These are phyloP conservation scores for Pythium sukuiense DNA, from an alignment of 352 stramenopile species.

Conservation along the genomic window DNA sequence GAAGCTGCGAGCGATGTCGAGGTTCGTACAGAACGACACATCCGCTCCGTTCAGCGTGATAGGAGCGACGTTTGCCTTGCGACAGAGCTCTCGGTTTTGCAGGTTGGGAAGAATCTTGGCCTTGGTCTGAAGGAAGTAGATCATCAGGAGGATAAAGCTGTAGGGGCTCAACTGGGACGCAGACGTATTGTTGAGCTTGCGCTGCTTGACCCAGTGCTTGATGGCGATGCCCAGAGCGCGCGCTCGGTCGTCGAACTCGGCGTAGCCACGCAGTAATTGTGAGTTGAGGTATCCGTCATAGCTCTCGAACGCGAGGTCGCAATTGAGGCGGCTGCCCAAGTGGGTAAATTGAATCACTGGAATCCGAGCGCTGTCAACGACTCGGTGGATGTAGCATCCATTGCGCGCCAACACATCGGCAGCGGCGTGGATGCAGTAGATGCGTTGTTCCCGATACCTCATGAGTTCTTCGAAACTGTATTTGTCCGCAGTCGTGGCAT, in stretches of 20 bases:
- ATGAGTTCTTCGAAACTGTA: too few relatives aligned
- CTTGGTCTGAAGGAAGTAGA: slow-evolving; percentile 95
- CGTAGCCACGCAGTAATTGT: slow-evolving; percentile 75
- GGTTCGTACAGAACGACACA: slow-evolving; percentile 71
- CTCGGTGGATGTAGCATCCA: too few relatives aligned
- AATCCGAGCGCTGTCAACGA: slow-evolving; percentile 55
- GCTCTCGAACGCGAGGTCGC: slow-evolving; percentile 85
- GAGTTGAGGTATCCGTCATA: slow-evolving; percentile 80
- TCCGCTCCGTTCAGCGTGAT: slow-evolving; percentile 55
- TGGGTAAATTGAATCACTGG: slow-evolving; percentile 83
- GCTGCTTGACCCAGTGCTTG: slow-evolving; percentile 97
- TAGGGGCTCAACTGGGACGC: slow-evolving; percentile 97
- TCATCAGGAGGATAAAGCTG: slow-evolving; percentile 96
- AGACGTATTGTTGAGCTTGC: slow-evolving; percentile 95
- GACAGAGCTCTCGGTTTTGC: slow-evolving; percentile 72
- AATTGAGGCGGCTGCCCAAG: slow-evolving; percentile 51
- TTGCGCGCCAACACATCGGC: too few relatives aligned
- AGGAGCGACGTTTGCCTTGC: slow-evolving; percentile 31
- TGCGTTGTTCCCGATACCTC: too few relatives aligned
- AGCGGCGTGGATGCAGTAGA: too few relatives aligned
- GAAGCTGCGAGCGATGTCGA: slow-evolving; percentile 37
- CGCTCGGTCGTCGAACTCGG: slow-evolving; percentile 64
- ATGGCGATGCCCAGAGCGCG: slow-evolving; percentile 93
- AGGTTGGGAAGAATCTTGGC: slow-evolving; percentile 95
- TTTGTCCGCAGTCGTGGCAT: neutral